These are phyloP conservation scores for Hirsutella thompsonii DNA, from an alignment of 2,329 filamentous ascomycete species.

Conservation along the genomic window DNA sequence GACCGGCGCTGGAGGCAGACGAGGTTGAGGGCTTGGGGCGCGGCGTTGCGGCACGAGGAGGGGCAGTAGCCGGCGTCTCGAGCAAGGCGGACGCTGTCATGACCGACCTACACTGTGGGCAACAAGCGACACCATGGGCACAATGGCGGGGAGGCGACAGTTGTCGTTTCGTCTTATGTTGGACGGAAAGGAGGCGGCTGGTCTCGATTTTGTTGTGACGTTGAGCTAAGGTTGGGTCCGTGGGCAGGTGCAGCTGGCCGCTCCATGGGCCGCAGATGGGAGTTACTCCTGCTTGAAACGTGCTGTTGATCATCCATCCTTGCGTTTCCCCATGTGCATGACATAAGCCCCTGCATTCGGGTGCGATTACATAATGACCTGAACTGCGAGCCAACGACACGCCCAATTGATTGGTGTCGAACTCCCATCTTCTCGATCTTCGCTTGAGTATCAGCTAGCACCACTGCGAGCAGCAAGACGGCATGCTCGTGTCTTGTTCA, in stretches of 20 bases:
- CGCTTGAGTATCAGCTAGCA: too few species aligned
- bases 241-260: slow-evolving; percentile 2
- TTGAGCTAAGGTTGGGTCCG: slow-evolving; percentile 7
- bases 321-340: too few species aligned
- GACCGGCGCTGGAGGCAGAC: slow-evolving; percentile 6
- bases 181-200: not conserved
- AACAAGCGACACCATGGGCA: slow-evolving; percentile 13
- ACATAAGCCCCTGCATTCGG: too few species aligned
- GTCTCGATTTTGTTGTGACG: not conserved
- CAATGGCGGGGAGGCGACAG: not conserved
- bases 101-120: slow-evolving; percentile 9
- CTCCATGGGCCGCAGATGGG: slow-evolving; percentile 7
- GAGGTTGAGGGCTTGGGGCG: slow-evolving; percentile 3
- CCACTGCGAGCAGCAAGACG: too few species aligned
- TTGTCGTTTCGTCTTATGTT: too few species aligned
- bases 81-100: slow-evolving; percentile 15
- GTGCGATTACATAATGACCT: too few species aligned
- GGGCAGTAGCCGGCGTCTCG: slow-evolving; percentile 5
- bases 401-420: too few species aligned
- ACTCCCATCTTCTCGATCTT: too few species aligned
- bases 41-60: slow-evolving; percentile 4
- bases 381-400: too few species aligned
- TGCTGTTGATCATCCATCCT: not conserved
- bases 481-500: too few species aligned
- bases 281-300: slow-evolving; percentile 2